phyloP scores from a whole-genome alignment of 257 asterid species.

The Paulownia fortunei region DNA sequence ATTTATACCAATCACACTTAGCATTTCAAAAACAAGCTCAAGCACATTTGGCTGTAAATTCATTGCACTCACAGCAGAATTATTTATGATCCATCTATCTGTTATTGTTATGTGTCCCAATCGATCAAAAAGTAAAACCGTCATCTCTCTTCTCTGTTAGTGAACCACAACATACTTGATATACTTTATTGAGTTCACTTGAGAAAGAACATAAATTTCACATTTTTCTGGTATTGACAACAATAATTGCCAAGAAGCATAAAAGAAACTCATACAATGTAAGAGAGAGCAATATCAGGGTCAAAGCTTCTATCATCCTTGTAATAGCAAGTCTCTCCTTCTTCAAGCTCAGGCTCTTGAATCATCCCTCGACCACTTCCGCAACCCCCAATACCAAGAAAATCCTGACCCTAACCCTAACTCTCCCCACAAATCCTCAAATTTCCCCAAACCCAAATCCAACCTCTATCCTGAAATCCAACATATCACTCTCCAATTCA shows the following conservation, averaged over 20 bases:
- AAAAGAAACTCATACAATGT: constrained; percentile 75
- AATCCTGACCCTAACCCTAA: constrained; percentile 44
- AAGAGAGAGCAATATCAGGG: constrained; percentile 82
- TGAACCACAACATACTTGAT: constrained; percentile 23
- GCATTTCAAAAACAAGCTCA: constrained; percentile 27
- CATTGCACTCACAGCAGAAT: constrained; percentile 1
- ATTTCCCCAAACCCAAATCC: constrained; percentile 59
- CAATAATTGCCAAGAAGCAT: constrained; percentile 32
- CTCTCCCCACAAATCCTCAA: constrained; percentile 45
- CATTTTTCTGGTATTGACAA: constrained; percentile 12
- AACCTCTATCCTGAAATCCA: constrained; percentile 78
- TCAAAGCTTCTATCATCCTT: constrained; percentile 67
- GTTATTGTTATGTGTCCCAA: not conserved
- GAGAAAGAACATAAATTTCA: constrained; percentile 25
- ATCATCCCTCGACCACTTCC: constrained; percentile 49
- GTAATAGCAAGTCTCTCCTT: constrained; percentile 73
- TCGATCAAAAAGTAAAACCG: constrained; percentile 21
- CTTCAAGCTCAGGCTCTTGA: constrained; percentile 81
- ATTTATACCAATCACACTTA: constrained; percentile 14
- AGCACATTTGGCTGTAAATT: constrained; percentile 24
- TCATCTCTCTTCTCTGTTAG: constrained; percentile 15
- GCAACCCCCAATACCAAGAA: constrained; percentile 40
- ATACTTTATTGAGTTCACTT: constrained; percentile 16
- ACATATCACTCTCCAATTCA: constrained; percentile 54
- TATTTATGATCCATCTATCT: constrained; percentile 4